Percentiles rank a stretch among this genome's conserved stretches.
These are phyloP conservation scores for Nissolia schottii DNA, from an alignment of 306 rosid genomes.

Conservation along the genomic window DNA sequence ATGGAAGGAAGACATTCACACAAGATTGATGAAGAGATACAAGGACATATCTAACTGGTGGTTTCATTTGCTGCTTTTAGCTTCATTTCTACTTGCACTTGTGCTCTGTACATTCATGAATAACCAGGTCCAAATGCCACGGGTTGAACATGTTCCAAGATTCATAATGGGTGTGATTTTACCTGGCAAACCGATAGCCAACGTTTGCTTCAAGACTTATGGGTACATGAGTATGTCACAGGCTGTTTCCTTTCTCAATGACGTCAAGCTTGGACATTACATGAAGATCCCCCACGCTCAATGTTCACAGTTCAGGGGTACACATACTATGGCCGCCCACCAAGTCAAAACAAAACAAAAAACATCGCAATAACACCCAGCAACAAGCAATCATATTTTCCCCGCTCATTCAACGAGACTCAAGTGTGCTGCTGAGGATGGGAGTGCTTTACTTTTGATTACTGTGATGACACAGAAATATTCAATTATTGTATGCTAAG, in stretches of 20 bases:
- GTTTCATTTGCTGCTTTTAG: constrained; percentile 42
- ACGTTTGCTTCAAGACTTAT: constrained; percentile 71
- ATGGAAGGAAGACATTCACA: constrained; percentile 56
- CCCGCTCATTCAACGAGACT: too few species aligned
- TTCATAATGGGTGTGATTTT: constrained; percentile 57
- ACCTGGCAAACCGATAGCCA: constrained; percentile 68
- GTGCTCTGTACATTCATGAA: constrained; percentile 37
- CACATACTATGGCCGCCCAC: too few species aligned
- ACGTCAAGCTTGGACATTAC: constrained; percentile 72
- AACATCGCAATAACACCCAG: too few species aligned
- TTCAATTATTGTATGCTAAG: too few species aligned
- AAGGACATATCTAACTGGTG: constrained; percentile 61
- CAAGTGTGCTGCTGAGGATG: too few species aligned
- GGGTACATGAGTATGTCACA: constrained; percentile 73
- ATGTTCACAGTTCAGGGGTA: constrained; percentile 80
- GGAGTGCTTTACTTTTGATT: too few species aligned
- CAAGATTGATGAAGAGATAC: constrained; percentile 65
- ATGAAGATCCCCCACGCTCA: constrained; percentile 70
- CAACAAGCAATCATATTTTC: too few species aligned
- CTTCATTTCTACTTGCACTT: constrained; percentile 41
- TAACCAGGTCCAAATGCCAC: constrained; percentile 57
- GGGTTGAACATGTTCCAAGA: too few species aligned
- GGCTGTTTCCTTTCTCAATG: constrained; percentile 55
- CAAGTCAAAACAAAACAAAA: too few species aligned
- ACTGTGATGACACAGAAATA: too few species aligned